Evolutionary conservation across 192 early-diverging fungal genomes (phyloP).

Genomic region (Backusella macrospora): DNA sequence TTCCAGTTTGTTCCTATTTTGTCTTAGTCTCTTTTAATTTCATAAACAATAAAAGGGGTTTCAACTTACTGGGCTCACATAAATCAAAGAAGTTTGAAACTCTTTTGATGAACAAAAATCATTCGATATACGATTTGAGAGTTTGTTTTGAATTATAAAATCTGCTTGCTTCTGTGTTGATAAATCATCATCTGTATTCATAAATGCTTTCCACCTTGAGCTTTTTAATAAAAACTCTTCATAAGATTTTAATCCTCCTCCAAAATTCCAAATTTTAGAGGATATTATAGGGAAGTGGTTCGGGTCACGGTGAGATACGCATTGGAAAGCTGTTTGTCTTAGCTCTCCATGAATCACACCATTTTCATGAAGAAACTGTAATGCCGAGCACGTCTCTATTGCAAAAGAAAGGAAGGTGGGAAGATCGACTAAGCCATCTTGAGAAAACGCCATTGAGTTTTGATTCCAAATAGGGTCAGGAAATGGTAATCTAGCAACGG

Average conservation of each 20-base stretch:
- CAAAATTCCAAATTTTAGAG: conserved; percentile 31
- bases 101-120: conserved; percentile 7
- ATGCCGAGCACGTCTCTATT: conserved; percentile 14
- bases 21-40: neutral
- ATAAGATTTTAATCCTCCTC: conserved; percentile 19
- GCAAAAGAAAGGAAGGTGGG: conserved; percentile 21
- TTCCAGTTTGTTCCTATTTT: conserved; percentile 32
- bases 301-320: neutral
- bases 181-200: neutral
- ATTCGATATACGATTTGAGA: neutral
- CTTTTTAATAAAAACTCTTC: conserved; percentile 27
- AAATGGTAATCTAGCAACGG: neutral
- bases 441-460: neutral
- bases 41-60: neutral
- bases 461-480: neutral
- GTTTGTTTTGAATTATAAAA: neutral
- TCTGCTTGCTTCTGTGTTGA: neutral
- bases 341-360: conserved; percentile 28
- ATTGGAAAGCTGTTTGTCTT: conserved; percentile 18
- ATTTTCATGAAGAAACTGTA: conserved; percentile 29
- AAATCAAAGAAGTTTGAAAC: conserved; percentile 15
- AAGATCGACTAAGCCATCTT: conserved; percentile 3
- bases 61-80: conserved; percentile 25
- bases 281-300: neutral
- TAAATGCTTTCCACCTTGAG: conserved; percentile 11